phyloP scores from a whole-genome alignment of 805 yeast species.

The Suhomyces vadensis region DNA sequence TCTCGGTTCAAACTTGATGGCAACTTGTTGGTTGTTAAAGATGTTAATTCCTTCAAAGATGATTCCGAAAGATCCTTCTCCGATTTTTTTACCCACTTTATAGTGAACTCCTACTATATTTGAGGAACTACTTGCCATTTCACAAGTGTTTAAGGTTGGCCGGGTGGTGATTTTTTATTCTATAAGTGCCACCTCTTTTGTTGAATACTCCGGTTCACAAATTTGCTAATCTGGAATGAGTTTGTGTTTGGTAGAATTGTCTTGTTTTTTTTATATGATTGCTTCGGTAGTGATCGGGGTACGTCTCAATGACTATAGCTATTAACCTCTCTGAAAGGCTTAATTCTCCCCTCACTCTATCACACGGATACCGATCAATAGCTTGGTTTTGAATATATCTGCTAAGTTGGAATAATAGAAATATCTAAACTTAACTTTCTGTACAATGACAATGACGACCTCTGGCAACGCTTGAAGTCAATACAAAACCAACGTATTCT shows the following conservation, averaged over 20 bases:
- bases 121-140: constrained; percentile 43
- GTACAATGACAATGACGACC: not conserved
- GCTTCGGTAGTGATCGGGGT: not conserved
- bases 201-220: too few species aligned
- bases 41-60: constrained; percentile 94
- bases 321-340: not conserved
- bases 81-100: constrained; percentile 95
- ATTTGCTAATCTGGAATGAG: too few species aligned
- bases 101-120: constrained; percentile 92
- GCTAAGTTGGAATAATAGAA: not conserved
- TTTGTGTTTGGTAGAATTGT: too few species aligned
- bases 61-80: constrained; percentile 98
- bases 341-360: not conserved
- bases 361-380: not conserved
- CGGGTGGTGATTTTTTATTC: not conserved
- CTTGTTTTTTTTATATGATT: not conserved
- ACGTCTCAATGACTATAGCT: too few species aligned
- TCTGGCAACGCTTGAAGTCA: not conserved
- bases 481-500: constrained; percentile 1
- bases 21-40: constrained; percentile 89
- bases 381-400: not conserved
- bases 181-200: not conserved
- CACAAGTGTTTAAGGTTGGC: not conserved
- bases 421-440: not conserved
- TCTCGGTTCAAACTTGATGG: constrained; percentile 95